Percentiles rank a stretch among this genome's conserved stretches.
These are phyloP conservation scores for Pseudonitzschia multiseries DNA, from an alignment of 108 stramenopile genomes.

Conservation along the genomic window DNA sequence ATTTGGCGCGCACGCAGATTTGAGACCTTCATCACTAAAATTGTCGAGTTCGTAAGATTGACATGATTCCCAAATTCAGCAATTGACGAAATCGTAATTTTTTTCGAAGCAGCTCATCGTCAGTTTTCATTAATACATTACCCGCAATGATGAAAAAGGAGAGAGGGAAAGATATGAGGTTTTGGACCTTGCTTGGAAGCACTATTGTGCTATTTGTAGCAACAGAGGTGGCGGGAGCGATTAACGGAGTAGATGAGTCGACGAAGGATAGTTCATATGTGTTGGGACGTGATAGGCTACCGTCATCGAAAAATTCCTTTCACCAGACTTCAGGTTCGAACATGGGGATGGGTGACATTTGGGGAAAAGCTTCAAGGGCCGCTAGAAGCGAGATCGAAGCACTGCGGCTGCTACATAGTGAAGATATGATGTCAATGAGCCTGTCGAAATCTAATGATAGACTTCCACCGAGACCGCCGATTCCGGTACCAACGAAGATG, in stretches of 20 bases:
- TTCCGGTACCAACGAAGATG: neutral
- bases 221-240: neutral
- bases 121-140: neutral
- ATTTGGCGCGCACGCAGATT: neutral
- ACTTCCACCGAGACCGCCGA: slow-evolving; percentile 6
- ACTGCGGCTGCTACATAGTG: slow-evolving; percentile 16
- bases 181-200: neutral
- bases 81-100: neutral
- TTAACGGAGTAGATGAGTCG: neutral
- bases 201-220: slow-evolving; percentile 2
- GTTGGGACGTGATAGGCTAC: neutral
- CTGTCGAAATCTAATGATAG: slow-evolving; percentile 9
- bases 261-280: neutral
- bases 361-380: slow-evolving; percentile 20
- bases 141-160: neutral
- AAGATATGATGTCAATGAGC: slow-evolving; percentile 28
- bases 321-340: neutral
- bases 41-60: neutral
- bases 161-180: neutral
- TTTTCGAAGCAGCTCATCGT: neutral
- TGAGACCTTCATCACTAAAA: neutral
- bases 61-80: neutral
- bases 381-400: slow-evolving; percentile 24
- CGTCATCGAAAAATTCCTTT: neutral
- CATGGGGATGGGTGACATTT: slow-evolving; percentile 25